Evolutionary conservation across 768 basidiomycete genomes (phyloP).

Genomic region (Russula emetica): DNA sequence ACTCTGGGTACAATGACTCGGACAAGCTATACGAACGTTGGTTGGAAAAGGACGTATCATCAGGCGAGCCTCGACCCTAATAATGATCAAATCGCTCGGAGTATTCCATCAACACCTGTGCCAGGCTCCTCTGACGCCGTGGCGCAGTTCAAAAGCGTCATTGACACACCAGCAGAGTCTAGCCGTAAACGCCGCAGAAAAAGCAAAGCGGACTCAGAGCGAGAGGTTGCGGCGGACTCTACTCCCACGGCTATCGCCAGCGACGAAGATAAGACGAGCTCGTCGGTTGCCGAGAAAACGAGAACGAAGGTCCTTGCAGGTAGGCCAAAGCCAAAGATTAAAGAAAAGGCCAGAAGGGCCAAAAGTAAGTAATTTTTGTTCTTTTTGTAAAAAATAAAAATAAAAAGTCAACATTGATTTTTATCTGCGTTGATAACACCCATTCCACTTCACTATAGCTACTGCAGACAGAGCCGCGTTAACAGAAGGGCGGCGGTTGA

Average conservation of each 20-base stretch:
- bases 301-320: constrained; percentile 31
- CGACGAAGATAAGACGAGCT: constrained; percentile 28
- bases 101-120: constrained; percentile 19
- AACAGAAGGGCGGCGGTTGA: constrained; percentile 58
- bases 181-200: constrained; percentile 55
- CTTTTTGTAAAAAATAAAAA: too few relatives aligned
- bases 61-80: constrained; percentile 51
- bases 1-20: constrained; percentile 56
- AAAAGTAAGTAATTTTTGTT: constrained; percentile 28
- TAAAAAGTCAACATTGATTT: not conserved
- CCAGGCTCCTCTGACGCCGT: constrained; percentile 4
- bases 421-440: too few relatives aligned
- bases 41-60: constrained; percentile 67
- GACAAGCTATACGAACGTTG: constrained; percentile 66
- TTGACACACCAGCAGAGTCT: constrained; percentile 43
- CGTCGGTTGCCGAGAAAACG: constrained; percentile 29
- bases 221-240: constrained; percentile 1
- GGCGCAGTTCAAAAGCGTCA: constrained; percentile 10
- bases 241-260: not conserved
- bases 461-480: constrained; percentile 34
- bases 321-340: constrained; percentile 32
- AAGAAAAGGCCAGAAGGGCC: constrained; percentile 30
- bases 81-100: constrained; percentile 25
- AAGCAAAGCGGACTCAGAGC: constrained; percentile 41
- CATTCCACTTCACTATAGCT: constrained; percentile 13